phyloP scores from a whole-genome alignment of 805 yeast genomes.

The Wickerhamiella alocasiicola region DNA sequence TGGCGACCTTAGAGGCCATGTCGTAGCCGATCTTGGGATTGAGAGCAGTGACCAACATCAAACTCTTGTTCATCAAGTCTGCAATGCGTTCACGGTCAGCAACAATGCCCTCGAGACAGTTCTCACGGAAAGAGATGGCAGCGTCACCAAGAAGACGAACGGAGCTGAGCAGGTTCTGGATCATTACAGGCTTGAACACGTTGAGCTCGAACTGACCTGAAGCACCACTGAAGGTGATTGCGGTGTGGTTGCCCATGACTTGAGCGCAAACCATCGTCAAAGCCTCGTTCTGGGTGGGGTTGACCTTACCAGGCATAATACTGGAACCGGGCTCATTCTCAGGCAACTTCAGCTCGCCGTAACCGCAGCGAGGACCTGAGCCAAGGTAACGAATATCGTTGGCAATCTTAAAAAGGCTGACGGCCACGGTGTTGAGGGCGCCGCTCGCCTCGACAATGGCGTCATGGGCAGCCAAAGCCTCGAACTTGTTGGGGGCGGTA shows the following conservation, averaged over 20 bases:
- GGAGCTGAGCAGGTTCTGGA: slow-evolving; percentile 77
- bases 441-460: slow-evolving; percentile 97
- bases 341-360: slow-evolving; percentile 89
- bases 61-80: slow-evolving; percentile 81
- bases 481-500: slow-evolving; percentile 98
- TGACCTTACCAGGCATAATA: slow-evolving; percentile 99
- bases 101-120: slow-evolving; percentile 88
- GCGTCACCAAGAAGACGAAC: slow-evolving; percentile 86
- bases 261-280: slow-evolving; percentile 96
- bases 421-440: slow-evolving; percentile 90
- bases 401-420: slow-evolving; percentile 88
- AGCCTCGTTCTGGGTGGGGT: slow-evolving; percentile 99
- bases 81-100: slow-evolving; percentile 83
- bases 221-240: slow-evolving; percentile 96
- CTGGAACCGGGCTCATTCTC: slow-evolving; percentile 99
- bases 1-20: slow-evolving; percentile 93
- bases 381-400: slow-evolving; percentile 97
- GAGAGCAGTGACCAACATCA: slow-evolving; percentile 96
- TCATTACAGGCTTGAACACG: slow-evolving; percentile 95
- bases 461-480: slow-evolving; percentile 98
- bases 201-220: slow-evolving; percentile 97
- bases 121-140: slow-evolving; percentile 72
- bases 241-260: slow-evolving; percentile 92
- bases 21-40: slow-evolving; percentile 99
- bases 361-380: slow-evolving; percentile 98